phyloP scores from a whole-genome alignment of 805 yeast genomes.

The Candida silvatica region DNA sequence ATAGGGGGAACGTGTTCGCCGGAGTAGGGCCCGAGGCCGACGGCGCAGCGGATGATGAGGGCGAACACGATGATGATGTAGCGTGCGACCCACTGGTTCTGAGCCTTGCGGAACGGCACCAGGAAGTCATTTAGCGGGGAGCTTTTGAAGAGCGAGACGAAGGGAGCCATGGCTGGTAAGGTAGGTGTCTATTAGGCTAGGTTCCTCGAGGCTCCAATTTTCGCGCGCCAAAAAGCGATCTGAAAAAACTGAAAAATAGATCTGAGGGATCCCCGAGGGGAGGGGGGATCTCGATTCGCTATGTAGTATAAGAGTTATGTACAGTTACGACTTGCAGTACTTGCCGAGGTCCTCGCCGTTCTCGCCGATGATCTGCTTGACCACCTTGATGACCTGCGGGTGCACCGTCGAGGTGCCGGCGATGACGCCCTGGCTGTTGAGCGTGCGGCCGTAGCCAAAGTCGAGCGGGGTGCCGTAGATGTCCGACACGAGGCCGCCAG shows the following conservation, averaged over 20 bases:
- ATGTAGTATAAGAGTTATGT: no score
- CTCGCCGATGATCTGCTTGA: conserved; percentile 28
- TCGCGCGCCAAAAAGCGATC: no score
- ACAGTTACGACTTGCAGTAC: conserved; percentile 8
- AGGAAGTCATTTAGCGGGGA: conserved; percentile 75
- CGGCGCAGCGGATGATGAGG: conserved; percentile 69
- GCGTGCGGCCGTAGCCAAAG: conserved; percentile 79
- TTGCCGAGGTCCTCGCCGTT: conserved; percentile 24
- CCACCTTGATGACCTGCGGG: conserved; percentile 39
- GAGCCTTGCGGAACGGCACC: conserved; percentile 71
- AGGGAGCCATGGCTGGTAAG: conserved; percentile 11
- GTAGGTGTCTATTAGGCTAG: not conserved
- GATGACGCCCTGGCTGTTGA: conserved; percentile 85
- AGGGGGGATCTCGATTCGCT: no score
- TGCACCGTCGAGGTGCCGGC: conserved; percentile 58
- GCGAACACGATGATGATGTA: conserved; percentile 69
- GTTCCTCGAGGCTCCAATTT: no score
- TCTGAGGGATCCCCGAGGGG: no score
- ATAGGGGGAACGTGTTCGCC: conserved; percentile 68
- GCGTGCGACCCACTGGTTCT: conserved; percentile 85
- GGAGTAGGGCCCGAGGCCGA: conserved; percentile 83
- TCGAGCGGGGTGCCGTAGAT: conserved; percentile 66
- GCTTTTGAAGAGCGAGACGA: conserved; percentile 25
- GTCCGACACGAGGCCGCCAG: conserved; percentile 89
- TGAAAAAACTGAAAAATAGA: no score